Evolutionary conservation across 257 asterid genomes (phyloP).

Genomic region (Petunia secreta): DNA sequence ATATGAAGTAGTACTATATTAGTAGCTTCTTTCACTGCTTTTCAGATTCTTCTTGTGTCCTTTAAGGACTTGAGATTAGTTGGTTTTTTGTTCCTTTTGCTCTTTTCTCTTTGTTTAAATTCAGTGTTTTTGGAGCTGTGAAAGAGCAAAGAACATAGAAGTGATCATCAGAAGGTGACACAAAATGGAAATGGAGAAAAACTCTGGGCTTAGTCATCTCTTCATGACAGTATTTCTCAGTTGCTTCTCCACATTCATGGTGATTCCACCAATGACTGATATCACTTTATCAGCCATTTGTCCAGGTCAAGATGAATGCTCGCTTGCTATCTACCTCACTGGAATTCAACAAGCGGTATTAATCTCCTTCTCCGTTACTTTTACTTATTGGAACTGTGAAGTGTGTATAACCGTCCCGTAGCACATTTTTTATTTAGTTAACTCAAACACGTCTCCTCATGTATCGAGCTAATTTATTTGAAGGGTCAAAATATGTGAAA

Average conservation of each 20-base stretch:
- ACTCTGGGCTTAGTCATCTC: slow-evolving; percentile 71
- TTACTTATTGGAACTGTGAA: not conserved
- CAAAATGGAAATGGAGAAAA: not conserved
- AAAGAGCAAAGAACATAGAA: not conserved
- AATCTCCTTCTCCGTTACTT: not conserved
- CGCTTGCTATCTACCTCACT: slow-evolving; percentile 82
- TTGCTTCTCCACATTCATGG: slow-evolving; percentile 80
- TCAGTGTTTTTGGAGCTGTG: not conserved
- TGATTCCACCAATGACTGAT: slow-evolving; percentile 87
- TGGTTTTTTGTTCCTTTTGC: not conserved
- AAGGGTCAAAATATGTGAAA: too few relatives aligned
- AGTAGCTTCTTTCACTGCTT: slow-evolving; percentile 12
- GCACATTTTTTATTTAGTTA: too few relatives aligned
- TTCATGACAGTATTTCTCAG: slow-evolving; percentile 84
- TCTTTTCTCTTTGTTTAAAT: not conserved
- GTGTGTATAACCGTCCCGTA: too few relatives aligned
- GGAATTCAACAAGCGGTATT: slow-evolving; percentile 87
- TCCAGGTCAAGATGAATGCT: slow-evolving; percentile 78
- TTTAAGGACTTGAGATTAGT: too few relatives aligned
- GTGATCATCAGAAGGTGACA: not conserved
- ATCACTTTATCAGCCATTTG: slow-evolving; percentile 82
- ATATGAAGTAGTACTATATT: not conserved
- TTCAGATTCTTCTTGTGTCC: not conserved
- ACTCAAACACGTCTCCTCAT: too few relatives aligned
- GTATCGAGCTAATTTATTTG: too few relatives aligned